Evolutionary conservation across 2,329 filamentous ascomycete species (phyloP), one percentile per base, ranked within the genome.

Genomic region (Aspergillus pseudoviridinutans): DNA sequence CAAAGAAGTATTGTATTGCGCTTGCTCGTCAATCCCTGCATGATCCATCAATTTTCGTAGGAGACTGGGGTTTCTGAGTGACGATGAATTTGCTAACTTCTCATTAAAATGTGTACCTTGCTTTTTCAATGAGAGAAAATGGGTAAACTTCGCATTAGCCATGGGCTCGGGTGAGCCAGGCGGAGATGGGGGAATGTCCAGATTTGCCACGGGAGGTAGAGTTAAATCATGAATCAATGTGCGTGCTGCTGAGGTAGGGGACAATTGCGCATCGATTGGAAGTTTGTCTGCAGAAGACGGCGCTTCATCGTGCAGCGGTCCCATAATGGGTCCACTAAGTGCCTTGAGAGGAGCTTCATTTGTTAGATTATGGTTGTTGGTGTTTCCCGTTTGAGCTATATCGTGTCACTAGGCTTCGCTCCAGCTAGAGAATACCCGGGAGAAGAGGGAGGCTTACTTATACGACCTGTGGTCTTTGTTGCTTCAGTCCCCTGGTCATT

Each of bases 91-190:
- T 53, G 82, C 80, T 14, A 88, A 72, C 54, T 85, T 83, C 61
- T 83, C 77, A 62, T 88, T 87, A 74, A 87, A 88, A 69, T 88
- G 85, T 24, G 84, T 74, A 2, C 82, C 83, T 67, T 85, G 81
- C 64, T 81, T 81, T 68, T 87, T 88, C 38, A 87, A 73, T 24
- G 81, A 78, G 3, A 87, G 77, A 59, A 87, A 88, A 61, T 82
- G 81, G 50, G 78, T 75, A 65, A 87, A 83, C 64, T 86, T 87
- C 59, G 79, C 79, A 20, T 82, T 84, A 2, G 79, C 64, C 4
- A 66, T 70, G 27, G 74, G 70, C 51, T 76, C 64, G 4, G 78
- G 76, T 42, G 76, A 78, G 28, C 76, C 76, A n/a, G 77, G 76
- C 22, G 76, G 79, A 14, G 76, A 80, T 17, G 73, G 72, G 24